Base-by-base conservation (phyloP, 495 filamentous ascomycete species). In the Xylaria cubensis region DNA sequence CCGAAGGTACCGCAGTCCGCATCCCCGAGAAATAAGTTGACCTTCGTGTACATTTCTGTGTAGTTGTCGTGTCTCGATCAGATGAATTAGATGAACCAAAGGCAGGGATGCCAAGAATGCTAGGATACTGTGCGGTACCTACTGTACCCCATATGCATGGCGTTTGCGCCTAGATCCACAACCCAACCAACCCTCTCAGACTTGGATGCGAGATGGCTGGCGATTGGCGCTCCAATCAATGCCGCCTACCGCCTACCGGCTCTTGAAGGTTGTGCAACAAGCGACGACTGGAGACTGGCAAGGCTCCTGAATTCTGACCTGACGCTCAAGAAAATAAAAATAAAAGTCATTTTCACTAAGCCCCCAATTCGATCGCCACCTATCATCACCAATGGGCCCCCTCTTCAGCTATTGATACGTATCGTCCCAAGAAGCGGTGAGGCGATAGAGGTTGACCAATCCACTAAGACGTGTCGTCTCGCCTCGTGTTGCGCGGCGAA, bases 71-170 rank as follows among this genome's bases (percentile, higher is more conserved):
- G 34, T 67, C 21, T 55, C 2, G 5, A 44, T 26, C 10, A 42
- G 42, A 50, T 19, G 24, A 29, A 50, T 46, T 5, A 44, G 63
- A 65, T 32, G 44, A 32, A 65, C 29, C 41, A 17, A 7, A 29
- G 48, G 10, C 44, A 56, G 46, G 64, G 46, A 39, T 46, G 44
- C 63, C 32, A 53, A 53, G 44, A n/a, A 39, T 21, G 46, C 64
- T 6, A 51, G 64, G 44, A 32, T 51, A n/a, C 24, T 51, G 65
- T 44, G 19, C 34, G 10, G n/a, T 67, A 67, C n/a, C n/a, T n/a
- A n/a, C 50, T 42, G 65, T 67, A 56, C 65, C 65, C 65, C 65
- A 67, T 67, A 56, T 70, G 68, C 68, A 70, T 70, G 68, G 68
- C 68, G 68, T 70, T 51, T 53, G 48, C 46, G 24, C 50, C 26